phyloP scores from a whole-genome alignment of 1,284 basidiomycete species.

The Athelia sp. region DNA sequence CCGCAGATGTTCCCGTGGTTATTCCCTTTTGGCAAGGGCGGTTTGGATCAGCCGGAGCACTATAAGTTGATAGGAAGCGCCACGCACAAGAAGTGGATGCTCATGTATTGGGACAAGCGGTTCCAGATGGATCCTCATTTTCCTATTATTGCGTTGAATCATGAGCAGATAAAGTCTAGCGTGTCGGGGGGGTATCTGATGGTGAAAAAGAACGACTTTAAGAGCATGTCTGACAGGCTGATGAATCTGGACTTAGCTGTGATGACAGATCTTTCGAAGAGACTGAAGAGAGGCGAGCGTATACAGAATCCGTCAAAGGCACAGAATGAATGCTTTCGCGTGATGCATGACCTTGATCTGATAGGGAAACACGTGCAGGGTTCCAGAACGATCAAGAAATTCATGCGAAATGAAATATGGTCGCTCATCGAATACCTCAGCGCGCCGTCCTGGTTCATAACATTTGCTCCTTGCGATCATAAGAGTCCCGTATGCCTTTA shows the following conservation, averaged over 20 bases:
- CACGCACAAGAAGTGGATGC: slow-evolving; percentile 19
- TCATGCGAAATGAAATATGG: slow-evolving; percentile 28
- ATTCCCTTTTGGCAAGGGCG: slow-evolving; percentile 21
- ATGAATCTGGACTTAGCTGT: slow-evolving; percentile 9
- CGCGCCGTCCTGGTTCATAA: slow-evolving; percentile 31
- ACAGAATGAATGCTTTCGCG: slow-evolving; percentile 26
- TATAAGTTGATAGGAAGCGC: background rate
- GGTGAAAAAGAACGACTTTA: slow-evolving; percentile 16
- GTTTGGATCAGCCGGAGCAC: slow-evolving; percentile 10
- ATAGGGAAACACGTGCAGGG: slow-evolving; percentile 24
- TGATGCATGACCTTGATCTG: too few species aligned
- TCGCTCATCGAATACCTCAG: slow-evolving; percentile 23
- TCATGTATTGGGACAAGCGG: slow-evolving; percentile 32
- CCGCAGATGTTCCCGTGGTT: slow-evolving; percentile 25
- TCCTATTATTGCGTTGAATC: slow-evolving; percentile 32
- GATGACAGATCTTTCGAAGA: slow-evolving; percentile 11
- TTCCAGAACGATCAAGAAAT: slow-evolving; percentile 25
- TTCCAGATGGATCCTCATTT: slow-evolving; percentile 32
- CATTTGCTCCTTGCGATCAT: slow-evolving; percentile 27
- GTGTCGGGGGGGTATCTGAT: slow-evolving; percentile 23
- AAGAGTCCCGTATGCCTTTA: slow-evolving; percentile 26
- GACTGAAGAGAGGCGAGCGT: slow-evolving; percentile 12
- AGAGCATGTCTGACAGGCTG: slow-evolving; percentile 12
- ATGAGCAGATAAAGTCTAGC: slow-evolving; percentile 28
- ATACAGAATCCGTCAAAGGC: slow-evolving; percentile 19